These are phyloP conservation scores for Hortiboletus flavorubellus DNA, from an alignment of 768 basidiomycete species.

Conservation along the genomic window DNA sequence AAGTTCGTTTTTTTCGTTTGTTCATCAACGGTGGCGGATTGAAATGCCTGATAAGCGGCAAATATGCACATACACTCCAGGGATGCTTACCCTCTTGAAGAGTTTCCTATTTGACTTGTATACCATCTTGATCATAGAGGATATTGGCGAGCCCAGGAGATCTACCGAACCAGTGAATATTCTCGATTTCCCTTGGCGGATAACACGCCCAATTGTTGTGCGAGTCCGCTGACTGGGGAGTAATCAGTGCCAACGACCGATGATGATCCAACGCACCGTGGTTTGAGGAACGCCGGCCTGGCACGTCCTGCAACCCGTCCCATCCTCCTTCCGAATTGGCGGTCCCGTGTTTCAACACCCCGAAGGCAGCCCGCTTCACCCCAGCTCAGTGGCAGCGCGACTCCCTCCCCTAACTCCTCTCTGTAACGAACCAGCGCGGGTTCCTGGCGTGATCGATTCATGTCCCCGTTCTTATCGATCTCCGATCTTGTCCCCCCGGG, in stretches of 20 bases:
- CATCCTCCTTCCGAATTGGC: too few species aligned
- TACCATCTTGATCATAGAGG: not conserved
- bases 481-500: too few species aligned
- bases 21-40: not conserved
- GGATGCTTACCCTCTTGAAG: not conserved
- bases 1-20: slow-evolving; percentile 16
- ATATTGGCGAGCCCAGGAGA: not conserved
- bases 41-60: not conserved
- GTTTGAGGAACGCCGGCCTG: not conserved
- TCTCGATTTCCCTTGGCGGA: slow-evolving; percentile 1
- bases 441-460: too few species aligned
- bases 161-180: not conserved
- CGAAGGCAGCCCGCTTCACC: too few species aligned
- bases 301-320: too few species aligned
- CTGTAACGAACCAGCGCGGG: too few species aligned
- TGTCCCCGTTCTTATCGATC: too few species aligned
- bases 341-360: too few species aligned
- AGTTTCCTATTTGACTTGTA: not conserved
- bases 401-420: too few species aligned
- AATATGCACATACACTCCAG: not conserved
- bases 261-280: not conserved
- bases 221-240: not conserved
- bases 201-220: not conserved
- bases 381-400: too few species aligned
- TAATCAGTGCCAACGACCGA: too few species aligned